Evolutionary conservation across 164 flowering plant genomes (phyloP).

Genomic region (Magnolia officinalis): DNA sequence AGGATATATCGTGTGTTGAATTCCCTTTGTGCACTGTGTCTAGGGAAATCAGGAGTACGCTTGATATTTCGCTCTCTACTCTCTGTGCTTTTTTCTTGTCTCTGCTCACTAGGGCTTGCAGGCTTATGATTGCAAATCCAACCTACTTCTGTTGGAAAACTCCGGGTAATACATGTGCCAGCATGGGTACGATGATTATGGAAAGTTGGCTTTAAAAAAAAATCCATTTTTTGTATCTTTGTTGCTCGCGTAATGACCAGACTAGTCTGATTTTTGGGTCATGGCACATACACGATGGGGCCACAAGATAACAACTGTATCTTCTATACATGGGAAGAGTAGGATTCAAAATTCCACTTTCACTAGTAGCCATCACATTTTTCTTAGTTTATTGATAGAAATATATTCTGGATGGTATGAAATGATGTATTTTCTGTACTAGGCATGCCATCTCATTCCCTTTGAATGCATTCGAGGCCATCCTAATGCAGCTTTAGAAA

Average conservation of each 20-base stretch:
- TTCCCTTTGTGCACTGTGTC: too few relatives aligned
- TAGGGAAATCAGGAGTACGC: too few relatives aligned
- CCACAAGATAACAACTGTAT: background rate
- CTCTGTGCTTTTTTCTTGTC: too few relatives aligned
- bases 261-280: background rate
- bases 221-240: background rate
- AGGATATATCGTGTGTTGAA: too few relatives aligned
- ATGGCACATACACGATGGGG: background rate
- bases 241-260: background rate
- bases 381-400: background rate
- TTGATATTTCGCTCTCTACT: too few relatives aligned
- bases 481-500: conserved; percentile 64
- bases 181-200: background rate
- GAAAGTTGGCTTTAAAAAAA: background rate
- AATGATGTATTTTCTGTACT: background rate
- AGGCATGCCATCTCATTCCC: conserved; percentile 73
- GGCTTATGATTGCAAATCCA: too few relatives aligned
- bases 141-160: too few relatives aligned
- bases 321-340: background rate
- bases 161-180: too few relatives aligned
- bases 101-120: too few relatives aligned
- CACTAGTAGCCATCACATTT: background rate
- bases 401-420: background rate
- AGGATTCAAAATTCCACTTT: background rate
- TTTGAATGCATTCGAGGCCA: conserved; percentile 58